These are phyloP conservation scores for Metarhizium anisopliae DNA, from an alignment of 2,329 filamentous ascomycete genomes.

Conservation along the genomic window DNA sequence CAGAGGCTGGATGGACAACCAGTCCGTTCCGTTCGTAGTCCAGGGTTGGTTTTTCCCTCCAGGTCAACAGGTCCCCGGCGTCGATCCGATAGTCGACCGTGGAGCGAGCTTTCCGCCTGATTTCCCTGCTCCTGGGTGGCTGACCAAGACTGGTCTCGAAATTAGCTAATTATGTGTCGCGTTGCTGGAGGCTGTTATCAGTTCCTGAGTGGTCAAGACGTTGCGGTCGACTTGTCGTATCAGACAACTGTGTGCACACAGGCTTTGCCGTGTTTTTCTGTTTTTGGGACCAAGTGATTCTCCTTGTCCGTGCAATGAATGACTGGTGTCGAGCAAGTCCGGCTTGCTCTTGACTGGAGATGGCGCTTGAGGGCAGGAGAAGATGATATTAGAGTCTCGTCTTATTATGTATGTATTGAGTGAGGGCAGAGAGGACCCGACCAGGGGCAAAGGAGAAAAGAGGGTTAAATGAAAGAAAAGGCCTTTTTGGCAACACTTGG, in stretches of 20 bases:
- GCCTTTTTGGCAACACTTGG: conserved; percentile 40
- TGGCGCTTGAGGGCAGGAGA: conserved; percentile 14
- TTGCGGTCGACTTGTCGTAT: conserved; percentile 6
- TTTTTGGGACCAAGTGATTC: background rate
- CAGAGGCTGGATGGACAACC: background rate
- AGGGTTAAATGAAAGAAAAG: conserved; percentile 30
- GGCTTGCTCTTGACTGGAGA: conserved; percentile 39
- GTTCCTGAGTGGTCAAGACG: background rate
- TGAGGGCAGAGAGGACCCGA: conserved; percentile 16
- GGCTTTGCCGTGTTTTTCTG: background rate
- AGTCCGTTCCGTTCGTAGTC: conserved; percentile 9
- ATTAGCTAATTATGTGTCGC: conserved; percentile 2
- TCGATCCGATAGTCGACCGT: background rate
- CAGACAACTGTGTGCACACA: background rate
- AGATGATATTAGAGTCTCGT: conserved; percentile 4
- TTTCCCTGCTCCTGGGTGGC: background rate
- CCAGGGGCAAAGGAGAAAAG: conserved; percentile 23
- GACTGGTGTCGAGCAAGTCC: conserved; percentile 46
- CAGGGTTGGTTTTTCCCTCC: conserved; percentile 4
- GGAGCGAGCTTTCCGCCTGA: background rate
- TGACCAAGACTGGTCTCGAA: background rate
- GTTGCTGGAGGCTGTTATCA: background rate
- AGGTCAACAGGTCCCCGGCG: background rate
- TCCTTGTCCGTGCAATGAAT: conserved; percentile 19
- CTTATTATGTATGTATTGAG: background rate